These are phyloP conservation scores for Phyllosticta paracitricarpa DNA, from an alignment of 2,329 filamentous ascomycete genomes.

Conservation along the genomic window DNA sequence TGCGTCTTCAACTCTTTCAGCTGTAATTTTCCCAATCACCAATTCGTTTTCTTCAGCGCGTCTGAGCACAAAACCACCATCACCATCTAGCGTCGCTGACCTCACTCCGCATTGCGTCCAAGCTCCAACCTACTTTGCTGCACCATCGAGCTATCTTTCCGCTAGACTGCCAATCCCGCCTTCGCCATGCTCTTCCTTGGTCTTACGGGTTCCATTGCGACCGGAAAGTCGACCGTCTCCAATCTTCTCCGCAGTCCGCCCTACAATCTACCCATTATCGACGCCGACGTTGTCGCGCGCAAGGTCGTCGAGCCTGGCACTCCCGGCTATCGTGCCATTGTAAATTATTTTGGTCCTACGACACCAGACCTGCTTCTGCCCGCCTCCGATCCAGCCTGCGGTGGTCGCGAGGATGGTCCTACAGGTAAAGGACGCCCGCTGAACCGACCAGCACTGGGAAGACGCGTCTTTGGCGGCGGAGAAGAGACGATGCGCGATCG, in stretches of 20 bases:
- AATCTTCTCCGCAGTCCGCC: conserved; percentile 68
- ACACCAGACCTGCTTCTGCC: conserved; percentile 79
- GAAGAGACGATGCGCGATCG: conserved; percentile 62
- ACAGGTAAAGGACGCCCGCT: conserved; percentile 60
- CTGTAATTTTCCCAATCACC: background rate
- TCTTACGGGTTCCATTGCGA: conserved; percentile 93
- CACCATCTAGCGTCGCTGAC: background rate
- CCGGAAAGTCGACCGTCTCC: conserved; percentile 95
- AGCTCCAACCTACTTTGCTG: conserved; percentile 4
- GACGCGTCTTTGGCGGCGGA: conserved; percentile 73
- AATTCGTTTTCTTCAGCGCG: background rate
- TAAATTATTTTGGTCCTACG: conserved; percentile 67
- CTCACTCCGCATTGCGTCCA: conserved; percentile 7
- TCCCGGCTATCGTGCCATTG: conserved; percentile 69
- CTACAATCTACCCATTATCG: conserved; percentile 81
- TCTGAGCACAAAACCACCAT: background rate
- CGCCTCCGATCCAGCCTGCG: conserved; percentile 31
- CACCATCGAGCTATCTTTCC: background rate
- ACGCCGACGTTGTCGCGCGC: conserved; percentile 86
- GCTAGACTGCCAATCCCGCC: background rate
- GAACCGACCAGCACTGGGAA: conserved; percentile 76
- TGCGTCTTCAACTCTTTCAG: background rate
- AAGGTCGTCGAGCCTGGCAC: conserved; percentile 92
- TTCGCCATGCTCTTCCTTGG: conserved; percentile 78
- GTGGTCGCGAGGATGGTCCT: conserved; percentile 43